phyloP scores from a whole-genome alignment of 2,329 filamentous ascomycete species.

The Cladosporium phlei region DNA sequence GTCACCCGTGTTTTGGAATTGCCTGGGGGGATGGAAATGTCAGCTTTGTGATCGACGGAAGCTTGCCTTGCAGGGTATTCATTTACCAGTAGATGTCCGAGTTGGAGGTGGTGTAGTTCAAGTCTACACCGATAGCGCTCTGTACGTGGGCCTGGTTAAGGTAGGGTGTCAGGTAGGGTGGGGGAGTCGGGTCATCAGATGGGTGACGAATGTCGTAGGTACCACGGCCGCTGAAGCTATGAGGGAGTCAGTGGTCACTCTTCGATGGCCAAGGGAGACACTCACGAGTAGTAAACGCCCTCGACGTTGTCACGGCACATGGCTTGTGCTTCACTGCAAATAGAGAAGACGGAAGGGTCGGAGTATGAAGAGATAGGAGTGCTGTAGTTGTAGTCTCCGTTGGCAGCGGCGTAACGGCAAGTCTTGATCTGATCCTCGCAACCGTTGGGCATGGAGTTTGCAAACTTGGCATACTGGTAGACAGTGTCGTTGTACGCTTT shows the following conservation, averaged over 20 bases:
- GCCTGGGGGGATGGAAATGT: too few species aligned
- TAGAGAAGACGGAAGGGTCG: conserved; percentile 17
- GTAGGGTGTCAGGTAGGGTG: conserved; percentile 57
- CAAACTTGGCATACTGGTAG: conserved; percentile 56
- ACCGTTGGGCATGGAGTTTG: conserved; percentile 44
- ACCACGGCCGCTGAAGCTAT: conserved; percentile 47
- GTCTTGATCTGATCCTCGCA: conserved; percentile 47
- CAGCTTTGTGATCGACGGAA: too few species aligned
- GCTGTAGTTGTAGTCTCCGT: conserved; percentile 25
- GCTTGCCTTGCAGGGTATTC: conserved; percentile 20
- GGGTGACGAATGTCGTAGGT: conserved; percentile 59
- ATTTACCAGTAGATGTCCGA: conserved; percentile 55
- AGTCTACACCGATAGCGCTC: conserved; percentile 51
- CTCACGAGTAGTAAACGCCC: conserved; percentile 50
- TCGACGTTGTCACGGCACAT: conserved; percentile 57
- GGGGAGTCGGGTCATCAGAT: conserved; percentile 56
- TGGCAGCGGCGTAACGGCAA: conserved; percentile 46
- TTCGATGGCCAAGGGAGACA: conserved; percentile 31
- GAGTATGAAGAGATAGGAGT: conserved; percentile 10
- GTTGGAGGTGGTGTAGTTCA: conserved; percentile 50
- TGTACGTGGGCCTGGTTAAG: conserved; percentile 56
- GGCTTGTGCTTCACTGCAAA: conserved; percentile 52
- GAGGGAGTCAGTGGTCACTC: conserved; percentile 32
- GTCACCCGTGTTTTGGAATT: conserved; percentile 54
- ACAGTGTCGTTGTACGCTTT: conserved; percentile 53